These are phyloP conservation scores for Collybia sordida DNA, from an alignment of 768 basidiomycete species.

Conservation along the genomic window DNA sequence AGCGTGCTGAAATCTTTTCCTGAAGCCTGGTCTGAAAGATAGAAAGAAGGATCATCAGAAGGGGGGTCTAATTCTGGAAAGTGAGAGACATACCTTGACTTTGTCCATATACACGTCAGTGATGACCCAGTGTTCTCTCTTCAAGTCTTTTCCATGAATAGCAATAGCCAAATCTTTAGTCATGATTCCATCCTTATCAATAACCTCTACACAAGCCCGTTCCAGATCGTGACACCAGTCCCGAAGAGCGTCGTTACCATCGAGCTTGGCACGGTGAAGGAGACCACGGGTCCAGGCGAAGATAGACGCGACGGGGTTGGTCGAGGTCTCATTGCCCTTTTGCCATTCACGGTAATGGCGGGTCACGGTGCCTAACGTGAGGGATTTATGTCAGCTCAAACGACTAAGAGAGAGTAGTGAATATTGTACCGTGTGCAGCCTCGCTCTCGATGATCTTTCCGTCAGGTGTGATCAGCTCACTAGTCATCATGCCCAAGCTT, in stretches of 20 bases:
- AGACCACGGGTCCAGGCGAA: constrained; percentile 98
- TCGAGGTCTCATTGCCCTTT: constrained; percentile 96
- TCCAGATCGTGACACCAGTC: constrained; percentile 82
- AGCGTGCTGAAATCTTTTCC: constrained; percentile 36
- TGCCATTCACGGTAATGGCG: constrained; percentile 97
- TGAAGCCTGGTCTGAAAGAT: constrained; percentile 39
- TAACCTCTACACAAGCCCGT: constrained; percentile 85
- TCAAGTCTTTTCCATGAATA: constrained; percentile 89
- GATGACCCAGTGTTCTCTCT: constrained; percentile 95
- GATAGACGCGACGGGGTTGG: constrained; percentile 98
- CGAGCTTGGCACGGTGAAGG: constrained; percentile 89
- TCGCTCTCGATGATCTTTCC: constrained; percentile 92
- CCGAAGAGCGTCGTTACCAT: constrained; percentile 72
- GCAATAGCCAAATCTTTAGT: constrained; percentile 96
- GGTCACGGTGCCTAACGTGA: constrained; percentile 70
- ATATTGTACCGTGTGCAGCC: constrained; percentile 79
- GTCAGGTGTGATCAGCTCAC: constrained; percentile 92
- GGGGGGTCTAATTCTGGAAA: not conserved
- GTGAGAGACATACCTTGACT: constrained; percentile 67
- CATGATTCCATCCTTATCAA: constrained; percentile 90
- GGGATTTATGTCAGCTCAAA: not conserved
- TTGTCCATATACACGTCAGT: constrained; percentile 93
- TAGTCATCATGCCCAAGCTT: constrained; percentile 97
- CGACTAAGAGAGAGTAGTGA: not conserved
- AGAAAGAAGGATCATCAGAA: not conserved